phyloP scores from a whole-genome alignment of 2,329 filamentous ascomycete genomes.

The Teratosphaeria nubilosa region DNA sequence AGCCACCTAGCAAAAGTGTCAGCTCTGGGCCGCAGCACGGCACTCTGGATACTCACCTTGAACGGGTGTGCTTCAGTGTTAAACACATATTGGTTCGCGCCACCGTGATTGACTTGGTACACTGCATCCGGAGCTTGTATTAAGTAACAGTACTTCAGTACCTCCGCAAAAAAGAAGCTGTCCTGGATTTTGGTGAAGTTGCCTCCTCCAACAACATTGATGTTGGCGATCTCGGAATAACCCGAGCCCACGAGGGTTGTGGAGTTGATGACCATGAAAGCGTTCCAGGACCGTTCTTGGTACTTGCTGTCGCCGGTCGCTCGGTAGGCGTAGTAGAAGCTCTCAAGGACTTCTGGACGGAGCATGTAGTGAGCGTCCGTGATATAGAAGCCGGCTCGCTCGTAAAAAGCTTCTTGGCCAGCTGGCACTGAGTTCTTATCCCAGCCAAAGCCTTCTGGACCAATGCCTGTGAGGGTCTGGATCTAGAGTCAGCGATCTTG shows the following conservation, averaged over 20 bases:
- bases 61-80: conserved; percentile 32
- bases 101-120: neutral
- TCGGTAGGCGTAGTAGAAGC: conserved; percentile 77
- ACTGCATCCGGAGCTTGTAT: neutral
- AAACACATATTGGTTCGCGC: conserved; percentile 22
- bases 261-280: conserved; percentile 56
- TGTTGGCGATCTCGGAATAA: conserved; percentile 55
- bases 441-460: conserved; percentile 52
- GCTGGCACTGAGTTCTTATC: conserved; percentile 25
- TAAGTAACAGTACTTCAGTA: conserved; percentile 57
- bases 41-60: neutral
- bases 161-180: conserved; percentile 81
- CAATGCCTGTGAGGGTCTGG: conserved; percentile 58
- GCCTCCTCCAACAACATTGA: conserved; percentile 55
- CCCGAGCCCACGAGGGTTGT: conserved; percentile 56
- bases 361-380: conserved; percentile 52
- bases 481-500: neutral
- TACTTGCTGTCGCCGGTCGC: conserved; percentile 66
- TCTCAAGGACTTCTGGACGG: conserved; percentile 73
- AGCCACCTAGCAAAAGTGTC: neutral
- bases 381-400: conserved; percentile 62
- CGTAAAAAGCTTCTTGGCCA: conserved; percentile 48
- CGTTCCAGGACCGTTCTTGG: conserved; percentile 76
- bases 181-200: conserved; percentile 62
- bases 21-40: neutral